Percentiles rank a stretch among this genome's conserved stretches.
These are phyloP conservation scores for Aspergillus sojae DNA, from an alignment of 2,329 filamentous ascomycete species.

Conservation along the genomic window DNA sequence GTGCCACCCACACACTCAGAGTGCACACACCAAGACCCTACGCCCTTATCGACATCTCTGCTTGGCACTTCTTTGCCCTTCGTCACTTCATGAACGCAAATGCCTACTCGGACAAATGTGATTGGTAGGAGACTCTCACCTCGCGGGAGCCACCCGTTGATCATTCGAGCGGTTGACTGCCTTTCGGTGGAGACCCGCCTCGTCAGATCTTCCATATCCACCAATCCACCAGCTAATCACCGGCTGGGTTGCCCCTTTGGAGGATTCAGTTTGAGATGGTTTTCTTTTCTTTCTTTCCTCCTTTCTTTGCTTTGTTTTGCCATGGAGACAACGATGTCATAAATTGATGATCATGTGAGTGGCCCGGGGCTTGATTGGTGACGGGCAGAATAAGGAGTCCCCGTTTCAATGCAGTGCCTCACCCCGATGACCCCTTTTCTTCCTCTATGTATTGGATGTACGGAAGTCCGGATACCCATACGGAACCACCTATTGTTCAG, in stretches of 20 bases:
- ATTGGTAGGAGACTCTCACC: conserved; percentile 17
- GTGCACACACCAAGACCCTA: no score
- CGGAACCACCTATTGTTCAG: neutral
- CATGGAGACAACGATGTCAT: neutral
- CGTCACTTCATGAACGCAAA: conserved; percentile 8
- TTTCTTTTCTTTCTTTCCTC: neutral
- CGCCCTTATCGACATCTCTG: neutral
- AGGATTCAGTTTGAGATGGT: neutral
- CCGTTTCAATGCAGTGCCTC: neutral
- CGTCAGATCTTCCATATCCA: conserved; percentile 18
- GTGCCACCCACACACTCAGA: neutral
- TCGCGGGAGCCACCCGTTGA: conserved; percentile 15
- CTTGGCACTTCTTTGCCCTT: conserved; percentile 9
- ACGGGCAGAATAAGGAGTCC: neutral
- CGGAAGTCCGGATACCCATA: neutral
- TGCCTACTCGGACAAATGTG: conserved; percentile 10
- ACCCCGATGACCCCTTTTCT: no score
- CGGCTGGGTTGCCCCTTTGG: neutral
- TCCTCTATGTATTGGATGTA: neutral
- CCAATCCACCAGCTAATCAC: conserved; percentile 3
- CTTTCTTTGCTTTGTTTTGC: neutral
- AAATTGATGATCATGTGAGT: neutral
- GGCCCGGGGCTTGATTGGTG: neutral
- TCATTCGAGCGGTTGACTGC: conserved; percentile 20
- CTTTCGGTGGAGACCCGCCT: conserved; percentile 14